Conservation (phyloP, 1,139 yeast genomes). For the Geotrichum restrictum region DNA sequence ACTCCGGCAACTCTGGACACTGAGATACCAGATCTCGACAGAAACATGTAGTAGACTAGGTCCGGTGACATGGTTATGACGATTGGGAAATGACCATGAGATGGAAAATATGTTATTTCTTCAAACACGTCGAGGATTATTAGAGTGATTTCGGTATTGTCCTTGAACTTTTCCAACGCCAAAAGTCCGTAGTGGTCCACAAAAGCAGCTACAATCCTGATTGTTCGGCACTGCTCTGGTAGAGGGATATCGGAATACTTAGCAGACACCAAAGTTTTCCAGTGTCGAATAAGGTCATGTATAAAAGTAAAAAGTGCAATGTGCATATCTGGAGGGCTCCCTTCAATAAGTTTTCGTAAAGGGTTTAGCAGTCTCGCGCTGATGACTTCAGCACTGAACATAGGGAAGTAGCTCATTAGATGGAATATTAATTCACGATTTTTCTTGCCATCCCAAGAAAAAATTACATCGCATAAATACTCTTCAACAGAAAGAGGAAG, state of each 20-base stretch:
- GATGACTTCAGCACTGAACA: constrained; percentile 18
- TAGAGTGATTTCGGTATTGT: constrained; percentile 26
- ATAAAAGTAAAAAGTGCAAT: constrained; percentile 14
- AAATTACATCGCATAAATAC: constrained; percentile 23
- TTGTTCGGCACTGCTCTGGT: constrained; percentile 17
- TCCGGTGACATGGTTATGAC: constrained; percentile 43
- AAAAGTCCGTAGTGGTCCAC: constrained; percentile 25
- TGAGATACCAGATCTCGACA: constrained; percentile 44
- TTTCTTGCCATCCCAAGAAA: constrained; percentile 23
- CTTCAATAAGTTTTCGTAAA: constrained; percentile 17
- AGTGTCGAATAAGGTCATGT: constrained; percentile 13
- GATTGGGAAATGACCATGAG: constrained; percentile 26
- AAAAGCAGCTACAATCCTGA: constrained; percentile 24
- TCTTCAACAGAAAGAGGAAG: constrained; percentile 29
- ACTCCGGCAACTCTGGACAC: constrained; percentile 51
- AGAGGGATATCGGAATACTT: constrained; percentile 18
- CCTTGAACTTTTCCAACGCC: constrained; percentile 23
- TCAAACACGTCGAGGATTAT: constrained; percentile 30
- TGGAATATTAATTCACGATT: constrained; percentile 21
- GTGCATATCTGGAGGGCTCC: not conserved
- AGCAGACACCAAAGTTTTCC: constrained; percentile 9
- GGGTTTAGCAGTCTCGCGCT: constrained; percentile 23
- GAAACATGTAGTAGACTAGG: constrained; percentile 41
- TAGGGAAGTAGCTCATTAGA: constrained; percentile 25
- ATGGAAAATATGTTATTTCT: constrained; percentile 29